A percentile compares a stretch with the other conserved stretches of the same genome.
Conservation (phyloP, 208 protist genomes). For the Wallacemonas rigidus region DNA sequence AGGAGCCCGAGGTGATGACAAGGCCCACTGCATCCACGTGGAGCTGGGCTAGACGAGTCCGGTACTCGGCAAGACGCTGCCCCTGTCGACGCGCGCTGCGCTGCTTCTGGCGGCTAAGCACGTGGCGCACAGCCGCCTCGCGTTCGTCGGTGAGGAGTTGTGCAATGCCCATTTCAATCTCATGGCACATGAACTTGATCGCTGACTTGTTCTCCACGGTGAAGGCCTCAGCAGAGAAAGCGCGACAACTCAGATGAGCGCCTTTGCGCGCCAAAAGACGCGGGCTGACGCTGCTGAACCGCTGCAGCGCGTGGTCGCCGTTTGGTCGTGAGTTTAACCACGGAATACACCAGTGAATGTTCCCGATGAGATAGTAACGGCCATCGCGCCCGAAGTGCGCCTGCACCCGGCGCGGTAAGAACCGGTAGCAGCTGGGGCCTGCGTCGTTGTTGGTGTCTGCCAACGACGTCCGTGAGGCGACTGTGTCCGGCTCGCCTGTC, state of each 20-base stretch:
- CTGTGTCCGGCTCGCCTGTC: constrained; percentile 7
- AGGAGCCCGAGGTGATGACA: neutral
- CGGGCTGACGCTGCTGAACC: constrained; percentile 35
- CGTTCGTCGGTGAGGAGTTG: constrained; percentile 31
- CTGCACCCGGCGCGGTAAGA: constrained; percentile 35
- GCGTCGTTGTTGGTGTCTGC: constrained; percentile 18
- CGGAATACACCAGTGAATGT: constrained; percentile 41
- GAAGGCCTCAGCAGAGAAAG: constrained; percentile 38
- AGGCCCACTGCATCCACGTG: neutral
- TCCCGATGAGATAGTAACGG: constrained; percentile 51
- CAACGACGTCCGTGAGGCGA: neutral
- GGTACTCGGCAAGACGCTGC: constrained; percentile 12
- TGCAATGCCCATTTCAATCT: constrained; percentile 38
- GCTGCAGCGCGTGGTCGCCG: constrained; percentile 25
- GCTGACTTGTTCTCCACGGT: constrained; percentile 33
- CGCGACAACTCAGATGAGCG: constrained; percentile 38
- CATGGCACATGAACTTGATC: constrained; percentile 41
- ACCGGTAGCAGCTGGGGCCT: constrained; percentile 23
- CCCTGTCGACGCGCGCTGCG: constrained; percentile 22
- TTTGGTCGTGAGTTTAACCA: constrained; percentile 37
- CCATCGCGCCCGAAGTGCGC: constrained; percentile 46
- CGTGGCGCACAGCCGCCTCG: constrained; percentile 18
- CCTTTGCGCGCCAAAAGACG: constrained; percentile 33
- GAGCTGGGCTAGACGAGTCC: neutral
- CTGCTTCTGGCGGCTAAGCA: constrained; percentile 14